Percentiles rank a stretch among this genome's conserved stretches.
Conservation (phyloP, 2,329 filamentous ascomycete species). For the Pseudonectria foliicola region DNA sequence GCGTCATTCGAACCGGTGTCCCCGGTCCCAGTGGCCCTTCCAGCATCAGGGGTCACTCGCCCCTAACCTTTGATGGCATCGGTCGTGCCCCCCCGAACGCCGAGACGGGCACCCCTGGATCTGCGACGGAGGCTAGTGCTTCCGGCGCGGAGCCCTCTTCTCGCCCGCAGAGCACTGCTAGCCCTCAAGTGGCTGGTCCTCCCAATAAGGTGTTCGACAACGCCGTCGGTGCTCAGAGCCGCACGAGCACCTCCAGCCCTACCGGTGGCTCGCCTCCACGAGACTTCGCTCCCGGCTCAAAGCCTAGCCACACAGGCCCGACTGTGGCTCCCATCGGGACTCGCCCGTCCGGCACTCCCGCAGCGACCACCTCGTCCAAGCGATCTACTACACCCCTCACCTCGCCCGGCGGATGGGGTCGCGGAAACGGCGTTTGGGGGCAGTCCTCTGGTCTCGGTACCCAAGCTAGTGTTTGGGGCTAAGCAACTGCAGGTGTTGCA, state of each 20-base stretch:
- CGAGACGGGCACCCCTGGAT: constrained; percentile 33
- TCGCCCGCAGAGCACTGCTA: constrained; percentile 77
- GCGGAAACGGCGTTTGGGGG: constrained; percentile 77
- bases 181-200: constrained; percentile 59
- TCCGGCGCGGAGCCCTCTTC: constrained; percentile 46
- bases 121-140: constrained; percentile 39
- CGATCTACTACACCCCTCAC: constrained; percentile 83
- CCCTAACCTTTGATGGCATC: constrained; percentile 64
- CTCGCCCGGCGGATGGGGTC: constrained; percentile 82
- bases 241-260: constrained; percentile 78
- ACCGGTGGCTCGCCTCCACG: constrained; percentile 72
- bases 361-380: constrained; percentile 50
- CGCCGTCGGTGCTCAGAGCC: constrained; percentile 50
- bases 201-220: constrained; percentile 56
- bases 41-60: constrained; percentile 68
- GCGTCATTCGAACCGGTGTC: constrained; percentile 54
- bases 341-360: constrained; percentile 60
- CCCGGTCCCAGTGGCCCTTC: constrained; percentile 58
- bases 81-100: constrained; percentile 32
- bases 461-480: constrained; percentile 93
- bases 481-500: constrained; percentile 19
- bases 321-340: constrained; percentile 91
- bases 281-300: constrained; percentile 46
- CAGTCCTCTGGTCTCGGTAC: constrained; percentile 74
- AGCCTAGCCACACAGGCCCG: constrained; percentile 47